Evolutionary conservation across 176 grass and related monocot genomes (phyloP).

Genomic region (Calamus simplicifolius): DNA sequence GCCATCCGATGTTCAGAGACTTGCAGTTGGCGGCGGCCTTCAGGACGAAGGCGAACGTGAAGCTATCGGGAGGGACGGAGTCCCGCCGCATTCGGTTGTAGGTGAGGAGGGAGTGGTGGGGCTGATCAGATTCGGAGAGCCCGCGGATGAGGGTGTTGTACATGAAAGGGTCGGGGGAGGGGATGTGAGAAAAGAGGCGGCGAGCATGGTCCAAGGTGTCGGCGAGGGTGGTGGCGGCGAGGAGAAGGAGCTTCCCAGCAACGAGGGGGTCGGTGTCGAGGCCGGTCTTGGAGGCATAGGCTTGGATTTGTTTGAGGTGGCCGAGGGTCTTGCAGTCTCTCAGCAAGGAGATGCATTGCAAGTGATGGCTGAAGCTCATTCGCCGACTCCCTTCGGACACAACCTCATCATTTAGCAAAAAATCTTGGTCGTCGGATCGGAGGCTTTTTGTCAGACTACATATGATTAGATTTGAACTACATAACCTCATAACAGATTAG

Average conservation of each 20-base stretch:
- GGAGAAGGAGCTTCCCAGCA: conserved; percentile 14
- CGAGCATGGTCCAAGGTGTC: conserved; percentile 7
- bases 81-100: conserved; percentile 11
- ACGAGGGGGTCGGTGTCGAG: conserved; percentile 11
- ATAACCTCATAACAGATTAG: too few relatives aligned
- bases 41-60: conserved; percentile 24
- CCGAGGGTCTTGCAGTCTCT: conserved; percentile 1
- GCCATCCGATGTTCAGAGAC: neutral
- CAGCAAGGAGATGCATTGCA: conserved; percentile 7
- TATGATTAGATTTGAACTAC: too few relatives aligned
- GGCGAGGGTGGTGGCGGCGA: conserved; percentile 14
- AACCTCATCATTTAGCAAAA: too few relatives aligned
- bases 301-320: conserved; percentile 20
- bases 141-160: conserved; percentile 28
- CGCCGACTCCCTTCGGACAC: too few relatives aligned
- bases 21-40: conserved; percentile 13
- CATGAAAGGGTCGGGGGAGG: conserved; percentile 23
- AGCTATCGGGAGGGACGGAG: conserved; percentile 13
- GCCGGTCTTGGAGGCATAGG: conserved; percentile 6
- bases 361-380: neutral
- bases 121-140: conserved; percentile 12
- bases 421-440: too few relatives aligned
- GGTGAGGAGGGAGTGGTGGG: conserved; percentile 1
- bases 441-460: too few relatives aligned
- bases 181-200: conserved; percentile 11